These are phyloP conservation scores for Kodamaea suecica DNA, from an alignment of 1,139 yeast genomes.

Conservation along the genomic window DNA sequence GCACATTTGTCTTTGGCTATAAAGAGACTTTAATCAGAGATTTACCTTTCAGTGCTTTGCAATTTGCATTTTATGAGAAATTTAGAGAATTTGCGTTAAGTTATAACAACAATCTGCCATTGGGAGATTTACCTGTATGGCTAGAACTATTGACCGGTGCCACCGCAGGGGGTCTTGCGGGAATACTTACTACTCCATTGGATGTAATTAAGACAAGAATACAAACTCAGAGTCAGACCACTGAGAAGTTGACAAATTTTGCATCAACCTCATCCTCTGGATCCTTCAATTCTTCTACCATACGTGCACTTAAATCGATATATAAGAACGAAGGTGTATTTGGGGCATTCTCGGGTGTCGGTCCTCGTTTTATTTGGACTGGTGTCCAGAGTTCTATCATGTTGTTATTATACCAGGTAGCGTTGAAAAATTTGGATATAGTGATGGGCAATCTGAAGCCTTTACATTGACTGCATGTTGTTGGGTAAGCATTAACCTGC, in stretches of 20 bases:
- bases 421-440: constrained; percentile 41
- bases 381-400: constrained; percentile 92
- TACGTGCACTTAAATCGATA: constrained; percentile 61
- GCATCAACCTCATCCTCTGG: background rate
- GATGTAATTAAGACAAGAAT: constrained; percentile 93
- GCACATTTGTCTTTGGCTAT: constrained; percentile 83
- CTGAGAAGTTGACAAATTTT: background rate
- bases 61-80: constrained; percentile 90
- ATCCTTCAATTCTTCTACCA: constrained; percentile 50
- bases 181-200: constrained; percentile 74
- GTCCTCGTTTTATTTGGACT: constrained; percentile 96
- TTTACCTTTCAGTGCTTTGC: constrained; percentile 91
- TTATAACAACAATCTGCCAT: constrained; percentile 23
- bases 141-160: constrained; percentile 86
- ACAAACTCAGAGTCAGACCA: constrained; percentile 51
- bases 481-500: too few species aligned
- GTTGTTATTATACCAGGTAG: constrained; percentile 78
- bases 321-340: constrained; percentile 70
- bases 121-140: constrained; percentile 49
- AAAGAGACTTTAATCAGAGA: constrained; percentile 91
- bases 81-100: constrained; percentile 64
- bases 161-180: constrained; percentile 95
- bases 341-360: constrained; percentile 90
- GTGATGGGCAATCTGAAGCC: background rate
- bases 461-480: too few species aligned